Conservation (phyloP, 73 alveolate species). For the Stentor roeselii region DNA sequence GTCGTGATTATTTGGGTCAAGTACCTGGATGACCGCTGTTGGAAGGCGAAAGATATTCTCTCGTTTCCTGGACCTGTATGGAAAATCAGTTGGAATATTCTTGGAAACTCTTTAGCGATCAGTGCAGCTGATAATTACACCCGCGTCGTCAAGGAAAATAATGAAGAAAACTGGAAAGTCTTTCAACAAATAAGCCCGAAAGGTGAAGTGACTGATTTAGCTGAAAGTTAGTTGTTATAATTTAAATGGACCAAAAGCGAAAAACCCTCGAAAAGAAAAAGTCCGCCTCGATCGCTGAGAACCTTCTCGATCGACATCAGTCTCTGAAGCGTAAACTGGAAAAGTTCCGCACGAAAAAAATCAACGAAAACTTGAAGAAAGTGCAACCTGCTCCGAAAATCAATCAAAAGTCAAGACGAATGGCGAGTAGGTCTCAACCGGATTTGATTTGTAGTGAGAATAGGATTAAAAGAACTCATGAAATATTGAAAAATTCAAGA, state of each 20-base stretch:
- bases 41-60: not conserved
- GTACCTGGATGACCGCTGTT: not conserved
- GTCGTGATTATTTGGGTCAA: not conserved
- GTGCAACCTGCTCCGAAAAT: not conserved
- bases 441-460: not conserved
- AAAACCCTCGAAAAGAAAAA: not conserved
- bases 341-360: not conserved
- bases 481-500: not conserved
- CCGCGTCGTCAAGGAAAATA: constrained; percentile 26
- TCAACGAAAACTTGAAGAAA: not conserved
- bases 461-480: not conserved
- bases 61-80: constrained; percentile 32
- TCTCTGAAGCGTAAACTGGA: not conserved
- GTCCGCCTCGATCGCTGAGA: not conserved
- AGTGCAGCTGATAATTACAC: constrained; percentile 39
- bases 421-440: not conserved
- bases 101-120: constrained; percentile 41
- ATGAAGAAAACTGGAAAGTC: constrained; percentile 30
- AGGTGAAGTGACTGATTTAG: not conserved
- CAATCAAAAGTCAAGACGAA: not conserved
- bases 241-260: not conserved
- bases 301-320: not conserved
- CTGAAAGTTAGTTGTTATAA: too few relatives aligned
- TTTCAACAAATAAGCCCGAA: not conserved
- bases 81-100: constrained; percentile 40